Evolutionary conservation across 2,329 filamentous ascomycete genomes (phyloP).

Genomic region (Trichoderma atroviride): DNA sequence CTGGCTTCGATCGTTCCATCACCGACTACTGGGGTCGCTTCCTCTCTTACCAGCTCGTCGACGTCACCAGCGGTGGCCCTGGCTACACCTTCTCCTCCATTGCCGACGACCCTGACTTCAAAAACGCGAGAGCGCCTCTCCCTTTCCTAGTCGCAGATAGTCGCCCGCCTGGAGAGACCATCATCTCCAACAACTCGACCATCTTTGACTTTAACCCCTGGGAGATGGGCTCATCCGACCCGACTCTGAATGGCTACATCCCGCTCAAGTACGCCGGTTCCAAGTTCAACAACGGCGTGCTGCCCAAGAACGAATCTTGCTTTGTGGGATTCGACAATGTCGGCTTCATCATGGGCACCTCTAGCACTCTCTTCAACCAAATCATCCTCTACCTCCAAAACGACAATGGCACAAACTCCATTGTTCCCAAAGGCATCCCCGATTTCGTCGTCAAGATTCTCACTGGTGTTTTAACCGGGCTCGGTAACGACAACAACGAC

Average conservation of each 20-base stretch:
- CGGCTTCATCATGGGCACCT: constrained; percentile 81
- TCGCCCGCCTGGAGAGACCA: constrained; percentile 47
- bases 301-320: constrained; percentile 50
- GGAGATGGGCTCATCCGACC: constrained; percentile 68
- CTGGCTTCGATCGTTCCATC: constrained; percentile 61
- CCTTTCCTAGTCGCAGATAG: constrained; percentile 55
- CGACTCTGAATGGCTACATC: constrained; percentile 61
- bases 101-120: constrained; percentile 49
- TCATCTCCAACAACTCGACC: constrained; percentile 58
- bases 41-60: constrained; percentile 83
- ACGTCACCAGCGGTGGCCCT: constrained; percentile 72
- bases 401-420: constrained; percentile 38
- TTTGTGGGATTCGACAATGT: constrained; percentile 73
- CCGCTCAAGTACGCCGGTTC: constrained; percentile 63
- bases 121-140: constrained; percentile 48
- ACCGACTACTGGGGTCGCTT: constrained; percentile 91
- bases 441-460: constrained; percentile 50
- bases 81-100: constrained; percentile 79
- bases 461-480: constrained; percentile 49
- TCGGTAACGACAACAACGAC: constrained; percentile 68
- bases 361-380: constrained; percentile 77
- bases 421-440: constrained; percentile 54
- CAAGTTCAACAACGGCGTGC: constrained; percentile 54
- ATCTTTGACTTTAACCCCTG: constrained; percentile 68
- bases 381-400: constrained; percentile 67